phyloP scores from a whole-genome alignment of 2,329 filamentous ascomycete species.

The Ilyonectria destructans region DNA sequence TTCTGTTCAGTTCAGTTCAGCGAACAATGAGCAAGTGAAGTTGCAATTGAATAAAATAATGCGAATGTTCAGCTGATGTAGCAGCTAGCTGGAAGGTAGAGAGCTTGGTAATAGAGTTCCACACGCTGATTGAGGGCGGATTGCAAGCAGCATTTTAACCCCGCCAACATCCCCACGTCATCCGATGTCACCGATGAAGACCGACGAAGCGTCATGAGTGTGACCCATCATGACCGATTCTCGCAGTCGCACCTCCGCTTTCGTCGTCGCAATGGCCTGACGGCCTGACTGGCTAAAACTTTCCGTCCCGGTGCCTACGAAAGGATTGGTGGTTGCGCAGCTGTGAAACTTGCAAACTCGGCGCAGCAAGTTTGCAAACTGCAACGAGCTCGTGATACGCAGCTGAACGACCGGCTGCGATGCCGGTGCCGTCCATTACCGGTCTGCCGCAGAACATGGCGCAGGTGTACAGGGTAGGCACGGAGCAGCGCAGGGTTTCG shows the following conservation, averaged over 20 bases:
- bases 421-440: conserved; percentile 25
- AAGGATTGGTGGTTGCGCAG: background rate
- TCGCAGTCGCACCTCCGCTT: conserved; percentile 34
- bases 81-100: conserved; percentile 13
- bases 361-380: background rate
- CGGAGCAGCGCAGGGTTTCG: conserved; percentile 9
- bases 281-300: conserved; percentile 31
- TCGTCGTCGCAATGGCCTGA: conserved; percentile 33
- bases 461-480: conserved; percentile 18
- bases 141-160: conserved; percentile 35
- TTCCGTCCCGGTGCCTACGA: conserved; percentile 5
- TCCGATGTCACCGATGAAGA: conserved; percentile 36
- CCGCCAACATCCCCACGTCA: conserved; percentile 48
- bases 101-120: conserved; percentile 28
- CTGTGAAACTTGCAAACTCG: conserved; percentile 6
- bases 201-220: conserved; percentile 27
- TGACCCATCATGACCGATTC: conserved; percentile 32
- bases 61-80: background rate
- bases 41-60: background rate
- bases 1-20: conserved; percentile 3
- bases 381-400: conserved; percentile 26
- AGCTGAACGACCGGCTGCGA: conserved; percentile 30
- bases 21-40: background rate
- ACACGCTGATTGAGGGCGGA: conserved; percentile 5
- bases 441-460: conserved; percentile 3